Base-by-base conservation (phyloP, 2,329 filamentous ascomycete species). In the Orbilia quercus region DNA sequence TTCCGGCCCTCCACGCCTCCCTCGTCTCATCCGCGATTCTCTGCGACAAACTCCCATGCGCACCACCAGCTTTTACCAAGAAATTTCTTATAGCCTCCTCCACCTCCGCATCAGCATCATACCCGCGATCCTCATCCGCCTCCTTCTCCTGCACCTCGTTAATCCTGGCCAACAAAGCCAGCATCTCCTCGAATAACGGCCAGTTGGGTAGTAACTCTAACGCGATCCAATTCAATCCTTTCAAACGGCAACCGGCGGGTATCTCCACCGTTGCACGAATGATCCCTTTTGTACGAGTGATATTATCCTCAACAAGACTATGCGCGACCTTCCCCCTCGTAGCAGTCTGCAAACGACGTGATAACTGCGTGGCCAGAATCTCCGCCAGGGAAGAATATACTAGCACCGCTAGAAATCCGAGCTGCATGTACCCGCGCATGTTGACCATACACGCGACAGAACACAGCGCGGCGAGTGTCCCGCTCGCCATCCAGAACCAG, bases 361-460 rank as follows among this genome's bases (percentile, higher is more conserved):
- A 74, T 38, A 79, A 70, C 36, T 77, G 75, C 0, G 78, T 79
- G 2, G 78, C 78, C 2, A 75, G 50, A 23, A 80, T 78, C 65
- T 80, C 79, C 0, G 78, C 79, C 0, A 79, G 34, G 2, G 78
- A 78, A 0, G 78, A 75, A 53, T 79, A 80, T 11, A 78, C 58
- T 25, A 80, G 40, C 1, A 79, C 72, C 0, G 50, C 79, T 3
- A 80, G 62, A 36, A 80, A 80, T 0, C 66, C 78, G 9, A 80
- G 71, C 45, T 80, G 79, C 70, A 79, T 74, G 25, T 75, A 75
- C 2, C 79, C 77, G 6, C 75, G 75, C 79, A 80, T 80, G 34
- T 80, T 80, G 16, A 80, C 79, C 79, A 80, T 80, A 58, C 79
- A 80, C 7, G 79, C 79, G n/a, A 79, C 76, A 1, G 79, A 80